Evolutionary conservation across 495 filamentous ascomycete species (phyloP).

Genomic region (Penicillium argentinense): DNA sequence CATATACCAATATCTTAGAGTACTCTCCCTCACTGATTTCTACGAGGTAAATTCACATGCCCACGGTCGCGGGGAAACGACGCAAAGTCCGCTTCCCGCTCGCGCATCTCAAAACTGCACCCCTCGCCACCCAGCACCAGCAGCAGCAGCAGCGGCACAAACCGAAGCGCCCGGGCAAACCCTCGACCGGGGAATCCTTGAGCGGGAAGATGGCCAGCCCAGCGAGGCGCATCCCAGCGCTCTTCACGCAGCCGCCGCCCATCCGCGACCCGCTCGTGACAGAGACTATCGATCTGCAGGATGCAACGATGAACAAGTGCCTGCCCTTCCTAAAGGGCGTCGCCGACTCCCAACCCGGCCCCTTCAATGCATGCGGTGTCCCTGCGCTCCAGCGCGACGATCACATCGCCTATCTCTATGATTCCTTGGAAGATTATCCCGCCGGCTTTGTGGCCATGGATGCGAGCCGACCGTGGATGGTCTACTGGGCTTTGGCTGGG

Average conservation of each 20-base stretch:
- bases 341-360: conserved; percentile 37
- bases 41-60: too few species aligned
- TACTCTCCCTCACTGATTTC: neutral
- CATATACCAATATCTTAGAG: too few species aligned
- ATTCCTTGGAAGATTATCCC: conserved; percentile 64
- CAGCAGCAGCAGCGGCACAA: conserved; percentile 7
- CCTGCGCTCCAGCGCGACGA: conserved; percentile 65
- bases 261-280: conserved; percentile 71
- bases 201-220: conserved; percentile 12
- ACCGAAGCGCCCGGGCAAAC: conserved; percentile 3
- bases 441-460: conserved; percentile 67
- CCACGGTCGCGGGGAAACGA: conserved; percentile 37
- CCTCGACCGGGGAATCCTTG: conserved; percentile 1
- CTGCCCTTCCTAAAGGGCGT: conserved; percentile 62
- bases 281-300: conserved; percentile 63
- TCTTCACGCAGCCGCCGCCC: conserved; percentile 63
- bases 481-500: conserved; percentile 85
- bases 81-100: conserved; percentile 42
- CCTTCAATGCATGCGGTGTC: conserved; percentile 68
- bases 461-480: conserved; percentile 84
- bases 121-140: conserved; percentile 12
- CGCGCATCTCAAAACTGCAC: conserved; percentile 5
- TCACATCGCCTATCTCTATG: conserved; percentile 76
- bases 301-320: conserved; percentile 64
- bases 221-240: conserved; percentile 54